Percentiles rank a stretch among this genome's conserved stretches.
phyloP scores from a whole-genome alignment of 192 early-diverging fungal species.

The Linnemannia exigua region DNA sequence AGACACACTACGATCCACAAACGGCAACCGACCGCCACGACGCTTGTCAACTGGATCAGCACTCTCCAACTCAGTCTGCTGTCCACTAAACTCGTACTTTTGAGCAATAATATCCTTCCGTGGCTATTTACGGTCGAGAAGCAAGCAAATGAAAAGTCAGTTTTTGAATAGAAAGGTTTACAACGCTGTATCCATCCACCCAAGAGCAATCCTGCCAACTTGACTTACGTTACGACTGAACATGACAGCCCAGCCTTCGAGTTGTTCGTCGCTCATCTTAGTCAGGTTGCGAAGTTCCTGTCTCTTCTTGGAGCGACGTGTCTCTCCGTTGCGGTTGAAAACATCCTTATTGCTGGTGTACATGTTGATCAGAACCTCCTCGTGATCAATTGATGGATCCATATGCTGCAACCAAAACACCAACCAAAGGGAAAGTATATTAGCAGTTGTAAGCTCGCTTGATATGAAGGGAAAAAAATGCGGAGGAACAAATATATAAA shows the following conservation, averaged over 20 bases:
- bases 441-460: no score
- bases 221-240: slow-evolving; percentile 82
- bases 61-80: slow-evolving; percentile 25
- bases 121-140: slow-evolving; percentile 17
- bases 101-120: slow-evolving; percentile 34
- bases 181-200: background rate
- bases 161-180: background rate
- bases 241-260: slow-evolving; percentile 96
- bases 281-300: slow-evolving; percentile 73
- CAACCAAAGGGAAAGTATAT: background rate
- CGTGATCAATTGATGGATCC: slow-evolving; percentile 74
- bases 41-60: slow-evolving; percentile 32
- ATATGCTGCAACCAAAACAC: slow-evolving; percentile 9
- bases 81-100: slow-evolving; percentile 52
- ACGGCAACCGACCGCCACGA: slow-evolving; percentile 43
- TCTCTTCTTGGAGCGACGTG: slow-evolving; percentile 74
- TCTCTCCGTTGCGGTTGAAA: slow-evolving; percentile 72
- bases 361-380: slow-evolving; percentile 72
- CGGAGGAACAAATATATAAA: no score
- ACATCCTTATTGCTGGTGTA: slow-evolving; percentile 70
- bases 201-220: background rate
- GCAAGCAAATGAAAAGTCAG: background rate
- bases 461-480: no score
- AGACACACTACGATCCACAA: slow-evolving; percentile 34
- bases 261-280: slow-evolving; percentile 88